Evolutionary conservation across 495 filamentous ascomycete genomes (phyloP), one percentile per base, ranked within the genome.

Genomic region (Cudoniella acicularis): DNA sequence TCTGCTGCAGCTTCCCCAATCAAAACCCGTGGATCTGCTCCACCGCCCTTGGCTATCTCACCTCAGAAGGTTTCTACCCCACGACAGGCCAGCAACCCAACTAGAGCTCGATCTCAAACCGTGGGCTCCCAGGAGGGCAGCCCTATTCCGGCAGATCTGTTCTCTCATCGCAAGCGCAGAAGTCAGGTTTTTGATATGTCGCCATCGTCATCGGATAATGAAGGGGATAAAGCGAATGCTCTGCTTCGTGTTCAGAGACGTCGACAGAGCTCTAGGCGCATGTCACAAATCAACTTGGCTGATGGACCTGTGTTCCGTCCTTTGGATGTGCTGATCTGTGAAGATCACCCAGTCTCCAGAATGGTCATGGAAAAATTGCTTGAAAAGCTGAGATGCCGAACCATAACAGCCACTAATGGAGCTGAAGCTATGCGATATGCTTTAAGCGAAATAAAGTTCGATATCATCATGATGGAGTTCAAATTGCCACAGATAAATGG

Each of bases 401-500:
- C 92, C n/a, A 96, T 98, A 60, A 87, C 89, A 16, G 94, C 91
- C 1, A 78, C 83, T 8, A 96, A 90, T 62, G 94, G 95, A 17
- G 80, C 89, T 1, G 94, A 98, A 65, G 95, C 92, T 1, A 86
- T 93, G 69, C 85, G 93, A 22, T 96, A 89, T 72, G 91, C 92
- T 43, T 87, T 96, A 75, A 88, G 92, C 66, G 91, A 97, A 70
- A 91, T 98, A 70, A 84, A 86, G 67, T 86, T 98, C 84, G 94
- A 98, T 72, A 93, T 98, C 64, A 97, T 98, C 67, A 89, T 98
- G 78, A 96, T 96, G 70, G 94, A 98, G 70, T 96, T 87, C 76
- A 94, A 91, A 70, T 78, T 98, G 52, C 95, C 95, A 1, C 90
- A 93, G 61, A 89, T 97, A 52, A 96, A 92, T 66, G 94, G 94